Evolutionary conservation across 768 basidiomycete species (phyloP).

Genomic region (Auricularia sp.): DNA sequence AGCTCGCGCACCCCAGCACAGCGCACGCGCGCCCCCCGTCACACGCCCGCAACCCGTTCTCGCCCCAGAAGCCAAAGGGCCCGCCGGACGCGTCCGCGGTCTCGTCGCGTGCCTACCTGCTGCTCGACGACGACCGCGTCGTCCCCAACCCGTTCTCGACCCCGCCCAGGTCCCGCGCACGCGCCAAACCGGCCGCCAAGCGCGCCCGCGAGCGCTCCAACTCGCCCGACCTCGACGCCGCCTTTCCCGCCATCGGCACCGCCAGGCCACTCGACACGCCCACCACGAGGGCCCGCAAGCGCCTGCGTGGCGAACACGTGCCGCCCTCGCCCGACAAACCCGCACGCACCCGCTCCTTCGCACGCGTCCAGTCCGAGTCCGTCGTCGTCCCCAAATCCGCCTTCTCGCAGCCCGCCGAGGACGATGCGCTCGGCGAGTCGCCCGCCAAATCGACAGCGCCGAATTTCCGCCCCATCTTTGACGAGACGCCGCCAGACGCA

Average conservation of each 20-base stretch:
- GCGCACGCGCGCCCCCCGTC: neutral
- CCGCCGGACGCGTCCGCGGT: neutral
- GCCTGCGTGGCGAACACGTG: conserved; percentile 3
- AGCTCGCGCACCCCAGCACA: neutral
- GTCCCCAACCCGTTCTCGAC: conserved; percentile 4
- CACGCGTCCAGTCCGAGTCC: neutral
- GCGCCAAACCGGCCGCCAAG: neutral
- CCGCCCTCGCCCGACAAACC: neutral
- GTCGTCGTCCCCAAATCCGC: neutral
- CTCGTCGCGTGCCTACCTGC: neutral
- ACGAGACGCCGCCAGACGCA: neutral
- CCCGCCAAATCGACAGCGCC: neutral
- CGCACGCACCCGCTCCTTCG: neutral
- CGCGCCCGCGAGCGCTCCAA: neutral
- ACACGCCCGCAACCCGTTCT: neutral
- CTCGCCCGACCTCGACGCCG: neutral
- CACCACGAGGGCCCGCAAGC: conserved; percentile 1
- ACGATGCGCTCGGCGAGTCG: neutral
- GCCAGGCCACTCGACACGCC: neutral
- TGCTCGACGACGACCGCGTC: neutral
- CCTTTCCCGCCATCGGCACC: neutral
- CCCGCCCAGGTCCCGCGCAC: neutral
- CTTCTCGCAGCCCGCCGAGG: neutral
- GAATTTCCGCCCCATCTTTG: neutral
- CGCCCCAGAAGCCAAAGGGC: neutral